Evolutionary conservation across 1,284 basidiomycete species (phyloP), one percentile per base, ranked within the genome.

Genomic region (Ceratobasidium theobromae): DNA sequence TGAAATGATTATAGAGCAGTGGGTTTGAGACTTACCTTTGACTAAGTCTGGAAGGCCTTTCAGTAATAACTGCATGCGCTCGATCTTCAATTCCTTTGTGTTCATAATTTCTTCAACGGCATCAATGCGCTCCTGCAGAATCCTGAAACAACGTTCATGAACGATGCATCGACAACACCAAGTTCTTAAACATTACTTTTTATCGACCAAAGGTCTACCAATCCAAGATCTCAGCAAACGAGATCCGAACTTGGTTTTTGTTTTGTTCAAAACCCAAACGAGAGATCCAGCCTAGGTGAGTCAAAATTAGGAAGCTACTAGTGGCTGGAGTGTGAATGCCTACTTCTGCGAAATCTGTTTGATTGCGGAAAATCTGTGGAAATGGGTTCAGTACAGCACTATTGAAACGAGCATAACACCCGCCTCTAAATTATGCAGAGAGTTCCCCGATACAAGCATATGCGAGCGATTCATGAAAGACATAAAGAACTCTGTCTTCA

Each of bases 361-460:
- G 88, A 71, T 97, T 97, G 30, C 85, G 83, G 74, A 92, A 95
- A n/a, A 97, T 86, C 75, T 97, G 94, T 55, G 85, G 86, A 70
- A 54, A 69, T 53, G 69, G 67, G 8, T 4, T 12, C 30, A 48
- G 27, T 33, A 45, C 9, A 23, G n/a, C 28, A 5, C 9, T 11
- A 14, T 5, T 45, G 18, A 38, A 6, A 16, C 49, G 38, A 53
- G 6, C 23, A 8, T 53, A 32, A 38, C n/a, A 53, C 30, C 69
- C 1, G 71, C 83, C 27, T 67, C 86, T 78, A 98, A 79, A 73
- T 98, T 98, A 28, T 82, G 81, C 14, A 98, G 77, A 0, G 96
- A 97, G 73, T 93, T 95, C 41, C 87, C 87, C 66, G 89, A 92
- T 52, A 99, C 80, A 14, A 95, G 81, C 95, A 98, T 97, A 70